A percentile compares a stretch with the other conserved stretches of the same genome.
Evolutionary conservation across 805 yeast genomes (phyloP).

Genomic region (Saccharomyces kudriavzevii): DNA sequence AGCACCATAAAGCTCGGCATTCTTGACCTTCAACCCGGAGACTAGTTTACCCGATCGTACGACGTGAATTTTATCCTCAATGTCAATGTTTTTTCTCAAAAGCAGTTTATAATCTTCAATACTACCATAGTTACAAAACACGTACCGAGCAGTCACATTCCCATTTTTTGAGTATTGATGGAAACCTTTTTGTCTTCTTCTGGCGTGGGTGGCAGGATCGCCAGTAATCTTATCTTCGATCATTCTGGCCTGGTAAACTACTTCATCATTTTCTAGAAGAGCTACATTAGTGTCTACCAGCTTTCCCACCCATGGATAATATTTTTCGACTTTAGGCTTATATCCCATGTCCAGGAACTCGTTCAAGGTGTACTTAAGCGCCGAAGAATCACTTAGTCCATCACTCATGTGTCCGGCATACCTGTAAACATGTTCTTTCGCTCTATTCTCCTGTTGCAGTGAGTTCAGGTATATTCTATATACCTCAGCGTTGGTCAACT

Average conservation of each 20-base stretch:
- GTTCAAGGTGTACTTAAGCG: conserved; percentile 43
- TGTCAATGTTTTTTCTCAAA: conserved; percentile 33
- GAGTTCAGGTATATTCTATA: conserved; percentile 49
- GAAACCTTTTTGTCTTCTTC: conserved; percentile 41
- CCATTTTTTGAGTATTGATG: conserved; percentile 63
- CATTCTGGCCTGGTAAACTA: conserved; percentile 41
- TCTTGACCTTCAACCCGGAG: conserved; percentile 49
- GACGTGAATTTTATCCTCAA: conserved; percentile 51
- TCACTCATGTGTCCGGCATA: conserved; percentile 13
- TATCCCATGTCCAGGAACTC: conserved; percentile 47
- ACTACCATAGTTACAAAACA: conserved; percentile 56
- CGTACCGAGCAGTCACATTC: conserved; percentile 44
- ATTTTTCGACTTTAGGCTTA: conserved; percentile 42
- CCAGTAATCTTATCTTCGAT: conserved; percentile 44
- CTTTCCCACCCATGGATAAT: conserved; percentile 47
- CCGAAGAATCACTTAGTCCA: conserved; percentile 38
- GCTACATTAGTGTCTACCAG: conserved; percentile 40
- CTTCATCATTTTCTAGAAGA: conserved; percentile 28
- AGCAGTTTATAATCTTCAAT: conserved; percentile 44
- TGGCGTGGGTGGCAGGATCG: conserved; percentile 34
- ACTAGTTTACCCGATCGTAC: conserved; percentile 44
- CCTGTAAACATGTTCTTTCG: conserved; percentile 23
- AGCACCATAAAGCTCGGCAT: conserved; percentile 58
- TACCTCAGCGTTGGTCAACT: conserved; percentile 59
- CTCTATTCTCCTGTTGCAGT: conserved; percentile 31